These are phyloP conservation scores for Xylaria sp. DNA, from an alignment of 2,329 filamentous ascomycete genomes.

Conservation along the genomic window DNA sequence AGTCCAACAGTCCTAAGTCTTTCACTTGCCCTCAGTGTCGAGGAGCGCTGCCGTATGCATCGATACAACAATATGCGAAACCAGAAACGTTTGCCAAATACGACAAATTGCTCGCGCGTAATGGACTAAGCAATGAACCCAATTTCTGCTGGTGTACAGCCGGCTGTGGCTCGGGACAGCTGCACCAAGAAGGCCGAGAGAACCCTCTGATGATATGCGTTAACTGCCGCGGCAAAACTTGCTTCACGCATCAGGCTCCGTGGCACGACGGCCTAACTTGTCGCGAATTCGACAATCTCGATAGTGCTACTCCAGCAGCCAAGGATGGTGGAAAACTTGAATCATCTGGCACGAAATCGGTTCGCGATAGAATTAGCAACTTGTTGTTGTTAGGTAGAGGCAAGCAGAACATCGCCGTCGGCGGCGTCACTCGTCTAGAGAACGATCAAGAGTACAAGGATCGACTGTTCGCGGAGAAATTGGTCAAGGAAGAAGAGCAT, in stretches of 20 bases:
- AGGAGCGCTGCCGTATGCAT: constrained; percentile 8
- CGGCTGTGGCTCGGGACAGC: constrained; percentile 16
- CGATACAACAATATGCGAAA: constrained; percentile 6
- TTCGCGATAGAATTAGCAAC: background rate
- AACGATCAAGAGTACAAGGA: constrained; percentile 10
- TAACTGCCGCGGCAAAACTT: constrained; percentile 12
- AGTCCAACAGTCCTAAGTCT: constrained; percentile 7
- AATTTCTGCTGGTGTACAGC: constrained; percentile 20
- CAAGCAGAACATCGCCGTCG: constrained; percentile 8
- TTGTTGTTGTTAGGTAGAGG: constrained; percentile 9
- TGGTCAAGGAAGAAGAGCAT: constrained; percentile 10
- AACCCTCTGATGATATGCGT: constrained; percentile 17
- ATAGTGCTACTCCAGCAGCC: background rate
- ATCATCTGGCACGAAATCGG: background rate
- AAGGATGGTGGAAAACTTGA: background rate
- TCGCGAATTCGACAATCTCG: constrained; percentile 10
- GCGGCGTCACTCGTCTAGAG: constrained; percentile 14
- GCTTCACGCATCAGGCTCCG: constrained; percentile 15
- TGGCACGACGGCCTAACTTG: constrained; percentile 17
- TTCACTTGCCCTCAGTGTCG: constrained; percentile 17
- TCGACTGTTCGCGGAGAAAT: constrained; percentile 5
- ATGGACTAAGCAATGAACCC: constrained; percentile 9
- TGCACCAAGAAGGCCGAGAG: constrained; percentile 13
- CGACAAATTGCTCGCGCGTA: constrained; percentile 8
- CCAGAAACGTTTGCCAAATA: constrained; percentile 8